Evolutionary conservation across 805 yeast genomes (phyloP).

Genomic region (Phaffomyces antillensis): DNA sequence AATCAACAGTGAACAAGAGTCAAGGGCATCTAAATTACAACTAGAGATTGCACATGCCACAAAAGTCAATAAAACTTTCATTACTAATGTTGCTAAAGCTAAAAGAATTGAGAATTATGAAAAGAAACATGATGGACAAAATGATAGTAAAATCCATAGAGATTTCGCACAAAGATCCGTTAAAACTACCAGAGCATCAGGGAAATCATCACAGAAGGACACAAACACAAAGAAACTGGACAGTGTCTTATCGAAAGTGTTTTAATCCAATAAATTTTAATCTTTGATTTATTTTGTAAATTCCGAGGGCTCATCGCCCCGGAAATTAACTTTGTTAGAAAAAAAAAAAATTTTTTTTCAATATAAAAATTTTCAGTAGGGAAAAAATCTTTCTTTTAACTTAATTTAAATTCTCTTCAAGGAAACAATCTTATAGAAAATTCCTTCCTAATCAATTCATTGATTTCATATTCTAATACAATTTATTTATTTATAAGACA

Average conservation of each 20-base stretch:
- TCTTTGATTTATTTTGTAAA: too few relatives aligned
- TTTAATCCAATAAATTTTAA: constrained; percentile 3
- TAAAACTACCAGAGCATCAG: constrained; percentile 60
- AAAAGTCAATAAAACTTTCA: constrained; percentile 76
- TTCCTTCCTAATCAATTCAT: constrained; percentile 4
- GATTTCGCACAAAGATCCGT: constrained; percentile 67
- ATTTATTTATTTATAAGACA: constrained; percentile 21
- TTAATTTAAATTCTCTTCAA: too few relatives aligned
- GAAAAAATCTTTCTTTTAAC: too few relatives aligned
- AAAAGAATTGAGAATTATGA: constrained; percentile 61
- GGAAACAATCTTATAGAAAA: background rate
- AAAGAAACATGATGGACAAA: constrained; percentile 16
- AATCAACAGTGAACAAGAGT: constrained; percentile 82
- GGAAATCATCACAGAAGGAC: constrained; percentile 38
- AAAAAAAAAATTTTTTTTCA: constrained; percentile 2
- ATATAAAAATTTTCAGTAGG: background rate
- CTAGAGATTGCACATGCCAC: constrained; percentile 87
- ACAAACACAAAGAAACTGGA: constrained; percentile 33
- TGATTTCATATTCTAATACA: background rate
- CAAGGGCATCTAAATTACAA: constrained; percentile 79
- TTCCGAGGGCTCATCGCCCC: too few relatives aligned
- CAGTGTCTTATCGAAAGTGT: constrained; percentile 26
- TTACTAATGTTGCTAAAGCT: constrained; percentile 77
- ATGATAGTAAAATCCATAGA: constrained; percentile 40
- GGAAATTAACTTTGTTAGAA: background rate